phyloP scores from a whole-genome alignment of 441 rosid genomes.

The Breynia disticha region DNA sequence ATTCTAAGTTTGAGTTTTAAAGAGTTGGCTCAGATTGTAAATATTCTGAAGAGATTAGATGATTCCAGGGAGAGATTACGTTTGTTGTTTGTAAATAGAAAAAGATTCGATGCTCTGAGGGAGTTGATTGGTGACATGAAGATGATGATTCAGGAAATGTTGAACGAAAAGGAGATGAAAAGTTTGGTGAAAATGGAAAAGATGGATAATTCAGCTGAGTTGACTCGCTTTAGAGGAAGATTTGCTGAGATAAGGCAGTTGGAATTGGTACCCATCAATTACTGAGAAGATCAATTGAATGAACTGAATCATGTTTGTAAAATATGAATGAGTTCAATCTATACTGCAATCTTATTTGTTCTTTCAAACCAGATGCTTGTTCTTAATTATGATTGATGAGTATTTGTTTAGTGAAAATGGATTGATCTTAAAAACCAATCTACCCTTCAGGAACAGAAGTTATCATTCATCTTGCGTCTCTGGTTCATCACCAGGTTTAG shows the following conservation, averaged over 20 bases:
- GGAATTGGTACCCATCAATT: too few relatives aligned
- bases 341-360: too few relatives aligned
- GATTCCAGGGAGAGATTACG: constrained; percentile 29
- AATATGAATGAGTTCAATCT: too few relatives aligned
- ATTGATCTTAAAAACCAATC: too few relatives aligned
- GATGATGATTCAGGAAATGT: constrained; percentile 10
- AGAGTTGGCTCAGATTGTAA: constrained; percentile 28
- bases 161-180: constrained; percentile 13
- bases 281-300: too few relatives aligned
- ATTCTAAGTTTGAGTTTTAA: constrained; percentile 17
- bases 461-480: too few relatives aligned
- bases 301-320: too few relatives aligned
- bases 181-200: constrained; percentile 3
- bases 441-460: too few relatives aligned
- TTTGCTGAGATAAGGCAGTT: not conserved
- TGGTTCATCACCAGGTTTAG: too few relatives aligned
- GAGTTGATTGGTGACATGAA: constrained; percentile 31
- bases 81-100: constrained; percentile 29
- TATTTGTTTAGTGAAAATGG: too few relatives aligned
- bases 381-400: too few relatives aligned
- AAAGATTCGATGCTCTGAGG: constrained; percentile 52
- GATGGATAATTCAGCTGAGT: constrained; percentile 12
- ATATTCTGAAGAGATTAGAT: constrained; percentile 31
- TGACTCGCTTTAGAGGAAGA: constrained; percentile 7
- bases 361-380: too few relatives aligned